A percentile compares a stretch with the other conserved stretches of the same genome.
phyloP scores from a whole-genome alignment of 2,329 filamentous ascomycete species.

The Fulvia fulva region DNA sequence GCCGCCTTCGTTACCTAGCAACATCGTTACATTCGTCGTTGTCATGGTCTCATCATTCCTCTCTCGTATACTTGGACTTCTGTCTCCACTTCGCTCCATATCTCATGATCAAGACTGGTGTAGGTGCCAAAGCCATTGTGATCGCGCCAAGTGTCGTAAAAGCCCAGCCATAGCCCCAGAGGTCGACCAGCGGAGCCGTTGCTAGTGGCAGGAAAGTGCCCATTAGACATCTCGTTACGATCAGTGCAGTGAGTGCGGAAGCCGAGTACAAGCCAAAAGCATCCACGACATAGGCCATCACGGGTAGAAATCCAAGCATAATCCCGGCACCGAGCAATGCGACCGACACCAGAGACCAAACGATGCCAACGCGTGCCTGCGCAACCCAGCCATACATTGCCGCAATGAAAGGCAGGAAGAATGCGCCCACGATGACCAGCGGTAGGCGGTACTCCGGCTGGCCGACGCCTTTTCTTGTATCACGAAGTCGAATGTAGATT shows the following conservation, averaged over 20 bases:
- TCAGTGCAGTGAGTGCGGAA: conserved; percentile 42
- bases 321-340: conserved; percentile 47
- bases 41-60: conserved; percentile 11
- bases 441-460: conserved; percentile 62
- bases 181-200: conserved; percentile 39
- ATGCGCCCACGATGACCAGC: conserved; percentile 50
- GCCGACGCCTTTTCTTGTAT: conserved; percentile 24
- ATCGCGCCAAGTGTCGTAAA: conserved; percentile 24
- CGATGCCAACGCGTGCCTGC: conserved; percentile 49
- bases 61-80: conserved; percentile 25
- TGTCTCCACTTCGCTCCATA: conserved; percentile 28
- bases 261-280: conserved; percentile 45
- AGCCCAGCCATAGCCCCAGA: conserved; percentile 42
- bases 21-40: conserved; percentile 16
- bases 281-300: conserved; percentile 46
- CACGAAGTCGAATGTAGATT: conserved; percentile 31
- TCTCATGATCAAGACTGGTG: conserved; percentile 27
- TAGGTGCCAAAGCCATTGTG: conserved; percentile 24
- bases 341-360: conserved; percentile 53
- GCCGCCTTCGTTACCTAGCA: too few species aligned
- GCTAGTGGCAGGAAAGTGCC: conserved; percentile 45
- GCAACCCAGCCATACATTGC: conserved; percentile 59
- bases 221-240: conserved; percentile 42
- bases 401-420: conserved; percentile 51
- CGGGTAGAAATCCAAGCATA: conserved; percentile 43